Base-by-base conservation (phyloP, 768 basidiomycete species). In the Pulveroboletus sp. region DNA sequence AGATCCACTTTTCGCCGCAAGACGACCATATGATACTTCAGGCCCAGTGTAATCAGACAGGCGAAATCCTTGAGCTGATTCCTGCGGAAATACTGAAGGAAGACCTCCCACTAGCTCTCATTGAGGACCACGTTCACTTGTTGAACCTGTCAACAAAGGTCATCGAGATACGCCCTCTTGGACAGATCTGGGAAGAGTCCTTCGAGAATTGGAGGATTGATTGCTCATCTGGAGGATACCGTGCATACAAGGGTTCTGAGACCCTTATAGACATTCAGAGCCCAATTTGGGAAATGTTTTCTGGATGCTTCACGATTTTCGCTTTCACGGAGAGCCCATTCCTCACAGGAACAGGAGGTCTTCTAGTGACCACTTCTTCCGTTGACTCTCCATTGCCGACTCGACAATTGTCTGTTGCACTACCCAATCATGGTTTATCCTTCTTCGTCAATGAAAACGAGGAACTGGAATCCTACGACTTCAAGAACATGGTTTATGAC, bases 101-200 rank as follows among this genome's bases (percentile, higher is more conserved):
- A 1, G 62, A 65, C 38, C 41, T 66, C 13, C 64, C 65, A 2
- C 27, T 11, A 1, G 25, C 27, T 5, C 41, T 64, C 11, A 43
- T 64, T 9, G 24, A 49, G 1, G 46, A 31, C 9, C 55, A 54
- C 19, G 48, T 41, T 33, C 63, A 62, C 39, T 64, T 61, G 63
- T 50, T 61, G 20, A 51, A 62, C 31, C 34, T 59, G 1, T 9
- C 35, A 8, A 54, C 43, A 0, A 20, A 19, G 4, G 21, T 3
- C 11, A 37, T 31, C 25, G 6, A 46, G 33, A 43, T 8, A 20
- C 45, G 7, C 54, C 47, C 6, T 24, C 40, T 4, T 16, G 32
- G 40, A 48, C 7, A 51, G 58, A n/a, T 32, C 14, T 43, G 23
- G 21, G 43, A 23, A 13, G 16, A 35, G 5, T 33, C 43, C 21